Conservation (phyloP, 1,284 basidiomycete genomes). For the Naganishia sp. region DNA sequence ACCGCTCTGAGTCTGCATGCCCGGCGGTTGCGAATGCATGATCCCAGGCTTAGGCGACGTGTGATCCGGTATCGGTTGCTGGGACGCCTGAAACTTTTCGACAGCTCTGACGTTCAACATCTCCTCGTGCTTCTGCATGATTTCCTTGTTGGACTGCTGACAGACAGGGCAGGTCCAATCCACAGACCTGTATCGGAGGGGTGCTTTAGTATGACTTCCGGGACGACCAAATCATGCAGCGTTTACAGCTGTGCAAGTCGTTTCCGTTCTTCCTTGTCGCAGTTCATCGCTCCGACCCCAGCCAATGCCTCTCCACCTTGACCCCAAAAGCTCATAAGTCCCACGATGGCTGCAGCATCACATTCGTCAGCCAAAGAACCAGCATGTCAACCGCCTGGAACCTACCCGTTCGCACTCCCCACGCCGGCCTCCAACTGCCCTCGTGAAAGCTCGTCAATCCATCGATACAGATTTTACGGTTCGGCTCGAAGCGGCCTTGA, state of each 20-base stretch:
- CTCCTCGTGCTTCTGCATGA: conserved; percentile 63
- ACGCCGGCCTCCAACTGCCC: conserved; percentile 84
- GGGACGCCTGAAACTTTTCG: not conserved
- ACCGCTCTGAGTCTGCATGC: no score
- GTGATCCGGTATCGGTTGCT: not conserved
- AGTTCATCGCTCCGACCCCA: conserved; percentile 85
- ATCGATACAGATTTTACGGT: conserved; percentile 91
- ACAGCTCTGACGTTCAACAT: conserved; percentile 4
- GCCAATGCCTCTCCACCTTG: conserved; percentile 77
- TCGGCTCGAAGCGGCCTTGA: conserved; percentile 90
- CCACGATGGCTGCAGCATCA: conserved; percentile 72
- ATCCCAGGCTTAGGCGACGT: not conserved
- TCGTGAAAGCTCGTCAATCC: conserved; percentile 75
- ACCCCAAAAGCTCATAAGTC: conserved; percentile 87
- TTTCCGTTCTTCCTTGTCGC: conserved; percentile 72
- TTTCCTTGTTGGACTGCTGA: conserved; percentile 65
- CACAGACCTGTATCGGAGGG: conserved; percentile 62
- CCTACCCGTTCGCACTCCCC: conserved; percentile 80
- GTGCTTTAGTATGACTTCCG: no score
- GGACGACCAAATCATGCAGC: not conserved
- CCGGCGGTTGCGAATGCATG: not conserved
- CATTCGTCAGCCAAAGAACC: not conserved
- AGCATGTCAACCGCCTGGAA: conserved; percentile 56
- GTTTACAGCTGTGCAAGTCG: conserved; percentile 76
- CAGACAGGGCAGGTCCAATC: conserved; percentile 81